Evolutionary conservation across 31 red algal genomes (phyloP), one percentile per base, ranked within the genome.

Genomic region (Bonnemaisonia californica): DNA sequence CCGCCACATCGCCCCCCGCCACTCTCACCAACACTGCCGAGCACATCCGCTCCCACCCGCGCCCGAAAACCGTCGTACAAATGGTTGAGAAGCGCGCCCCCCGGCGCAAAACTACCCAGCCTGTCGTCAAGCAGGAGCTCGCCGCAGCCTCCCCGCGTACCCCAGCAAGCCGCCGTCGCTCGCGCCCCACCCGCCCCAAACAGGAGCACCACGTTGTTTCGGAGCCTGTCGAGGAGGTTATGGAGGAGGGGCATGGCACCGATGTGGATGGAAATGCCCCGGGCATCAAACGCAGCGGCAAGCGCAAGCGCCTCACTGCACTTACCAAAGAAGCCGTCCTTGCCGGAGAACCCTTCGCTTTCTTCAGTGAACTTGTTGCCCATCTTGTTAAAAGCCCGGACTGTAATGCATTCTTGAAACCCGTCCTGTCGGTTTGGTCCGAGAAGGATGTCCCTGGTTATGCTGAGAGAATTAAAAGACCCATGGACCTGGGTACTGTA

Each of bases 401-500:
- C 19, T 87, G 83, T 36, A 51, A 83, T 7, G 83, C 85, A 54
- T 88, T 93, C 55, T 55, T 71, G 30, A 65, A 66, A 37, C 86
- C 90, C 5, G 86, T 98, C 22, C 62, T 91, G 23, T 81, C 91
- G 79, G 66, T 81, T 21, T 92, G 79, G 57, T 38, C 35, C 24
- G 48, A 63, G 8, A 63, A 79, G 2, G 75, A 87, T 27, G 84
- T 98, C 2, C 91, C 91, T 1, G 83, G 71, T 48, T 98, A 98
- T 75, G 3, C 32, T 24, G 72, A 89, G 11, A 76, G 81, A 39
- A 83, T 98, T 42, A 58, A 76, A 71, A 58, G 86, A 4, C 96
- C 96, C 3, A 98, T 98, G 96, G 96, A 98, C 79, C 73, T 98
- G 59, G 96, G 92, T 29, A 98, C 96, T 1, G 68, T 98, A 4